A percentile compares a stretch with the other conserved stretches of the same genome.
phyloP scores from a whole-genome alignment of 2,329 filamentous ascomycete genomes.

The Aspergillus clavatus region DNA sequence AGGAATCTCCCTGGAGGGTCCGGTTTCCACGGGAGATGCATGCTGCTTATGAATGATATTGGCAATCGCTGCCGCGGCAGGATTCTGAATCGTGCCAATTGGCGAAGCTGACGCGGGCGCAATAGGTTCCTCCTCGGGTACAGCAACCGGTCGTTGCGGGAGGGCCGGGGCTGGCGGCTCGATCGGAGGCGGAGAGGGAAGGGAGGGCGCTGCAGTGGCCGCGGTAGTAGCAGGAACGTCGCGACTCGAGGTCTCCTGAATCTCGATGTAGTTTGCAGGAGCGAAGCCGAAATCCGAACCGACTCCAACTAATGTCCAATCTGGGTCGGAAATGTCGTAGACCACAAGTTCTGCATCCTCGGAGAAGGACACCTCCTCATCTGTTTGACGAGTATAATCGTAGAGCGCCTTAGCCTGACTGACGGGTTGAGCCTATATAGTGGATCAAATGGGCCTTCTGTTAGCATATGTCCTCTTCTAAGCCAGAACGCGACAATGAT shows the following conservation, averaged over 20 bases:
- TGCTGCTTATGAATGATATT: slow-evolving; percentile 41
- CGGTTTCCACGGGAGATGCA: slow-evolving; percentile 27
- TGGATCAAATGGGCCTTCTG: slow-evolving; percentile 5
- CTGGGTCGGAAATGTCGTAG: slow-evolving; percentile 85
- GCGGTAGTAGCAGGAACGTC: slow-evolving; percentile 48
- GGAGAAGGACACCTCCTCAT: slow-evolving; percentile 93
- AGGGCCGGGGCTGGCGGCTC: slow-evolving; percentile 40
- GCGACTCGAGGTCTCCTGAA: slow-evolving; percentile 49
- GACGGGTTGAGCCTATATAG: slow-evolving; percentile 56
- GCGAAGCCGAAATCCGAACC: slow-evolving; percentile 89
- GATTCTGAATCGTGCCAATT: slow-evolving; percentile 45
- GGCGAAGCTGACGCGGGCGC: slow-evolving; percentile 30
- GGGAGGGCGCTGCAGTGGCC: slow-evolving; percentile 18
- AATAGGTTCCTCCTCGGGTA: slow-evolving; percentile 24
- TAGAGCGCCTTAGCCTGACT: slow-evolving; percentile 85
- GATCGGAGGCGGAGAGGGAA: slow-evolving; percentile 20
- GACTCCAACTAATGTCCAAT: slow-evolving; percentile 90
- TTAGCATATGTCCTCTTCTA: slow-evolving; percentile 3
- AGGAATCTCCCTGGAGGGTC: slow-evolving; percentile 26
- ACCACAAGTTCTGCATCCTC: slow-evolving; percentile 81
- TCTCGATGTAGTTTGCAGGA: slow-evolving; percentile 91
- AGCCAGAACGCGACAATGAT: not conserved
- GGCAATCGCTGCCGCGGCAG: slow-evolving; percentile 55
- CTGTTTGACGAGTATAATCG: slow-evolving; percentile 94
- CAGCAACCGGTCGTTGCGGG: slow-evolving; percentile 25